phyloP scores from a whole-genome alignment of 768 basidiomycete species.

The Pholiota molesta region DNA sequence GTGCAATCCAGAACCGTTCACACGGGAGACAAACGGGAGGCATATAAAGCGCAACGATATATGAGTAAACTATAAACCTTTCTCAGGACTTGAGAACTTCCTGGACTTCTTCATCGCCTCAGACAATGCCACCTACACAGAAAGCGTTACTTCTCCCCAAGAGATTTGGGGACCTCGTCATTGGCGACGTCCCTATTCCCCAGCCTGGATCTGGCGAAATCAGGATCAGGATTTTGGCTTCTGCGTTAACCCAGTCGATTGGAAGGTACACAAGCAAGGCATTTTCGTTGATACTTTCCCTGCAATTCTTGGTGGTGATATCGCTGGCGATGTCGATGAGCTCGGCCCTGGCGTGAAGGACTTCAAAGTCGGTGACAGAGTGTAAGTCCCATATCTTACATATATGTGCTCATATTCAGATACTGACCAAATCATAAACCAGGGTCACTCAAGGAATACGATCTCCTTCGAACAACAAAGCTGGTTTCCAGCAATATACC shows the following conservation, averaged over 20 bases:
- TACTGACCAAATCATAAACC: neutral
- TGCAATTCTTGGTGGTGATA: conserved; percentile 15
- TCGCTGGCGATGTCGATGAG: conserved; percentile 19
- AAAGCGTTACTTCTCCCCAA: conserved; percentile 10
- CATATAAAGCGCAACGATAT: neutral
- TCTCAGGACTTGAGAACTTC: no score
- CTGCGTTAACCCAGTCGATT: conserved; percentile 26
- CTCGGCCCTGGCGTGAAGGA: conserved; percentile 17
- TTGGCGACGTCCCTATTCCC: conserved; percentile 1
- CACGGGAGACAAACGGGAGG: neutral
- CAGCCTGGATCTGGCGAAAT: conserved; percentile 22
- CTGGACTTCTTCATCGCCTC: no score
- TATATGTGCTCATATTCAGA: neutral
- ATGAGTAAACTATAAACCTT: no score
- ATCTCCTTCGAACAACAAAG: conserved; percentile 28
- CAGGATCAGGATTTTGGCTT: conserved; percentile 22
- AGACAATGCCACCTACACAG: conserved; percentile 3
- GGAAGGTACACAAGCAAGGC: conserved; percentile 22
- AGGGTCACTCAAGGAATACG: conserved; percentile 29
- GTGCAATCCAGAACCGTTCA: neutral
- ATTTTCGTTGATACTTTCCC: conserved; percentile 17
- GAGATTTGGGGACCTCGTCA: conserved; percentile 1
- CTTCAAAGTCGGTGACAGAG: conserved; percentile 19
- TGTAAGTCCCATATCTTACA: conserved; percentile 4
- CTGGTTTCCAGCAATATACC: conserved; percentile 49